A percentile compares a stretch with the other conserved stretches of the same genome.
Conservation (phyloP, 306 rosid species). For the Malus fusca region DNA sequence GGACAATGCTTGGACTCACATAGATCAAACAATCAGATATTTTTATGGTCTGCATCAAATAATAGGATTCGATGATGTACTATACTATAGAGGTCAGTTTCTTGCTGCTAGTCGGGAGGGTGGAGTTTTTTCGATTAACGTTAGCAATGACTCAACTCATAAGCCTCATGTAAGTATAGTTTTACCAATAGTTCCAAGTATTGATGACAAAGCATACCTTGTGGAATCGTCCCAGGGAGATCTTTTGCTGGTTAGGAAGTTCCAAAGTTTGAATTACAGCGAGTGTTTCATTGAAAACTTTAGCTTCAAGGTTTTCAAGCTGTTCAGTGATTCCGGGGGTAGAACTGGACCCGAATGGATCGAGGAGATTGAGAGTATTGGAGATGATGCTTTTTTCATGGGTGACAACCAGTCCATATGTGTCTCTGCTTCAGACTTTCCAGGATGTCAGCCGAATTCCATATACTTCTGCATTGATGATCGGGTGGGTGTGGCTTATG, state of each 20-base stretch:
- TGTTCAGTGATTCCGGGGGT: background rate
- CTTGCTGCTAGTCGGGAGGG: background rate
- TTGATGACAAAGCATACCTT: background rate
- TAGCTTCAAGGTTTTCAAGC: background rate
- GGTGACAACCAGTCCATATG: background rate
- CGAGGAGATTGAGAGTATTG: background rate
- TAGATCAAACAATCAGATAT: background rate
- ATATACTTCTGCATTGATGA: background rate
- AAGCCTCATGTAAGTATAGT: background rate
- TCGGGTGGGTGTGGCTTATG: background rate
- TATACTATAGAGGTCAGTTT: background rate
- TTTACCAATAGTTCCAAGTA: background rate
- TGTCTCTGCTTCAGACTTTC: conserved; percentile 6
- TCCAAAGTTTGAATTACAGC: background rate
- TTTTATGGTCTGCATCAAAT: background rate
- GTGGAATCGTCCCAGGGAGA: background rate
- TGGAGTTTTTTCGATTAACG: background rate
- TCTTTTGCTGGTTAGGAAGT: background rate
- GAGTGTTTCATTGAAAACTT: too few relatives aligned
- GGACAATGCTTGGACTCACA: background rate
- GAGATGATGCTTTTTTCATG: background rate
- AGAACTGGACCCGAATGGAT: background rate
- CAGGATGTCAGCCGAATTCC: background rate
- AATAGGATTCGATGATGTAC: background rate
- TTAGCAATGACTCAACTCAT: background rate